Evolutionary conservation across 345 rosid species (phyloP).

Genomic region (Brassica rapa): DNA sequence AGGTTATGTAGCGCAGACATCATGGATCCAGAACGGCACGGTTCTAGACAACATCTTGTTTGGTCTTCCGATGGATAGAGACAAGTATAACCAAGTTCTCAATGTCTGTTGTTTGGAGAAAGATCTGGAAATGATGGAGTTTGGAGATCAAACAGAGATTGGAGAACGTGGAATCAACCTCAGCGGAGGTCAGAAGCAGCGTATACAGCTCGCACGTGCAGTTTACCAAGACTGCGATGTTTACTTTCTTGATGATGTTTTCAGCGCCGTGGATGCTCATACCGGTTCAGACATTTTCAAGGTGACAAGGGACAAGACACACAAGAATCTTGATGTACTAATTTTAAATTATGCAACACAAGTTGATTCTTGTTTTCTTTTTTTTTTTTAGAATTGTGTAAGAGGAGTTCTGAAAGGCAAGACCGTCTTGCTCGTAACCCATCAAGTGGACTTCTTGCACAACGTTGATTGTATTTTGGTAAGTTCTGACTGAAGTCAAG

Average conservation of each 20-base stretch:
- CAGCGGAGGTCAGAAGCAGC: conserved; percentile 97
- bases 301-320: conserved; percentile 43
- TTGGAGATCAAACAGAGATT: conserved; percentile 90
- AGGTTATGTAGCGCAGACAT: conserved; percentile 92
- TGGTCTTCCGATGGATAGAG: conserved; percentile 72
- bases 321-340: neutral
- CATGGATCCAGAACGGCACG: conserved; percentile 95
- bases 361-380: conserved; percentile 15
- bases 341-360: conserved; percentile 13
- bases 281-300: conserved; percentile 90
- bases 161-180: conserved; percentile 98
- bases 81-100: conserved; percentile 61
- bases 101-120: conserved; percentile 80
- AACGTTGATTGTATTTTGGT: conserved; percentile 83
- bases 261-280: conserved; percentile 97
- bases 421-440: conserved; percentile 87
- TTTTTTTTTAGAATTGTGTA: conserved; percentile 66
- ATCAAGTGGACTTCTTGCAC: conserved; percentile 94
- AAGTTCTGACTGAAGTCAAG: neutral
- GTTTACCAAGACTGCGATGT: conserved; percentile 89
- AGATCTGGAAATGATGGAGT: conserved; percentile 94
- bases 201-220: conserved; percentile 91
- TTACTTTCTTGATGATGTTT: conserved; percentile 90
- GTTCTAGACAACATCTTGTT: conserved; percentile 83
- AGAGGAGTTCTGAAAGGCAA: conserved; percentile 84